Base-by-base conservation (phyloP, 2,329 filamentous ascomycete species). In the Ceratocystis cubensis region DNA sequence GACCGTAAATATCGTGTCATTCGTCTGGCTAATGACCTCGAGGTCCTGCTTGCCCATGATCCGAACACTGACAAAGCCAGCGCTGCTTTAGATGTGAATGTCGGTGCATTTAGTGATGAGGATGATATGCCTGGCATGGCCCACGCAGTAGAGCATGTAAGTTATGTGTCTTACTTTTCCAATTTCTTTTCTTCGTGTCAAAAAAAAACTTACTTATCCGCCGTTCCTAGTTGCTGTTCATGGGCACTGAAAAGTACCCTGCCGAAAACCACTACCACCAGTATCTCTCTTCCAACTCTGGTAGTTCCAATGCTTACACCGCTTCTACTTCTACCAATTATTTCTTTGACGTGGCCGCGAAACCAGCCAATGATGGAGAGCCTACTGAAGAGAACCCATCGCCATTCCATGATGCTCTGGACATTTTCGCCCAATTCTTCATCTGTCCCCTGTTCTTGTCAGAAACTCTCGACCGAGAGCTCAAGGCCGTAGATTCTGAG, bases 221-320 rank as follows among this genome's bases (percentile, higher is more conserved):
- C 22, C 17, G 4, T 41, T 15, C 33, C 10, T 44, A 86, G 81
- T 79, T 96, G 70, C 79, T 99, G 28, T 99, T 99, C 79, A 97
- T 99, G 94, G 94, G 94, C 63, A 99, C 94, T 6, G 88, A 96
- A 76, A 99, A 97, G 84, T 99, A 94, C 73, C 94, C 94, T 0
- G 84, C 87, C 74, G 93, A 96, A 77, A 97, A 99, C 75, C 93
- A 89, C 70, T 99, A 99, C 79, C 91, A 90, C 73, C 88, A 93
- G 74, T 99, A 96, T 75, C 84, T 99, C 65, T 89, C 91, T 64
- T 83, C 89, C 68, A 88, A 96, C 75, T 96, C 91, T 8, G 94
- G 94, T 66, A 86, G 88, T 73, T 96, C 92, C 33, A 99, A 99
- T 75, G 94, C 94, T 66, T 97, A 96, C 75, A 99, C 94, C 1